A percentile compares a stretch with the other conserved stretches of the same genome.
Conservation (phyloP, 306 rosid species). For the Rosa multiflora region DNA sequence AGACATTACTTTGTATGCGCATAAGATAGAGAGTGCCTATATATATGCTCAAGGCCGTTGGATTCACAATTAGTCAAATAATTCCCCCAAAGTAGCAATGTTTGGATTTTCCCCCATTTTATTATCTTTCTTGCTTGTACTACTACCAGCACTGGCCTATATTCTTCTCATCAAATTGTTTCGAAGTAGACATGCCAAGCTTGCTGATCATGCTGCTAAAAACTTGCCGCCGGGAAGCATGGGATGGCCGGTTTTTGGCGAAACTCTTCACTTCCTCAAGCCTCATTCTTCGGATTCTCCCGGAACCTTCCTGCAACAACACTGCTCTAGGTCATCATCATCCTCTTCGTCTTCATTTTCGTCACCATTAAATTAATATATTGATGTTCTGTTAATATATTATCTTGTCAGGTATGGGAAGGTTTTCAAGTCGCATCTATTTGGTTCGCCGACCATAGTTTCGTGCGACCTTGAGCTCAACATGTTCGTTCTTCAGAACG, state of each 20-base stretch:
- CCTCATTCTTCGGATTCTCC: conserved; percentile 63
- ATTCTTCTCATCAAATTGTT: conserved; percentile 34
- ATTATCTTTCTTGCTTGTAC: conserved; percentile 28
- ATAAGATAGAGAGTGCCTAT: neutral
- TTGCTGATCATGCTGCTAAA: neutral
- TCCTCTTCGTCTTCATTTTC: neutral
- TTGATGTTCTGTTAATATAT: neutral
- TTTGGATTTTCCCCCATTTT: conserved; percentile 21
- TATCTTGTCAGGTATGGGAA: conserved; percentile 59
- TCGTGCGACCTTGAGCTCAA: conserved; percentile 76
- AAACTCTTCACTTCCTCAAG: conserved; percentile 64
- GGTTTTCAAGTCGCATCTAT: conserved; percentile 73
- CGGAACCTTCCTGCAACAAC: conserved; percentile 55
- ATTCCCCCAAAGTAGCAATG: conserved; percentile 19
- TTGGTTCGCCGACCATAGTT: conserved; percentile 69
- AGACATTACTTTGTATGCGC: neutral
- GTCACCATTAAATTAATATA: neutral
- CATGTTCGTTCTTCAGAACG: conserved; percentile 73
- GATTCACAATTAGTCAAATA: neutral
- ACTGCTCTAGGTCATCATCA: conserved; percentile 47
- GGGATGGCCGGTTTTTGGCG: conserved; percentile 73
- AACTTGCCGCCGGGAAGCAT: conserved; percentile 58
- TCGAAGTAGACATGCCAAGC: conserved; percentile 8
- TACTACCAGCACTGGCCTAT: conserved; percentile 26
- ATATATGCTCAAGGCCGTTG: neutral